Percentiles rank a stretch among this genome's conserved stretches.
phyloP scores from a whole-genome alignment of 768 basidiomycete species.

The Tremella mesenterica region DNA sequence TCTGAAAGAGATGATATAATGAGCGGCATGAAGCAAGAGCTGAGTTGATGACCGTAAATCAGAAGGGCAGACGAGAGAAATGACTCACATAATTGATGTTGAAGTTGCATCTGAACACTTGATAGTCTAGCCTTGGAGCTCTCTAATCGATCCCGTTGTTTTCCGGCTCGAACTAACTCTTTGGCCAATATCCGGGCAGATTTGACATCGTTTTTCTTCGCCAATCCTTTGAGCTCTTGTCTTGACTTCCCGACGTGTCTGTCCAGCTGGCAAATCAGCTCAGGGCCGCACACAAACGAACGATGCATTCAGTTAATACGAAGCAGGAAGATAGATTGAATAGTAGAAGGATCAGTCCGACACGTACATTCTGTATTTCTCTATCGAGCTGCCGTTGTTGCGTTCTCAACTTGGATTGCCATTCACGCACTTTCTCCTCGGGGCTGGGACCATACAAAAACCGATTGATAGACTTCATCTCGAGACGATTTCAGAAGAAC shows the following conservation, averaged over 20 bases:
- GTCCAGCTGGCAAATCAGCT: conserved; percentile 56
- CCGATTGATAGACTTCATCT: conserved; percentile 58
- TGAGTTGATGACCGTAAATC: background rate
- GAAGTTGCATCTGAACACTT: conserved; percentile 79
- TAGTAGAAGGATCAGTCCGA: conserved; percentile 27
- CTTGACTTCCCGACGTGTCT: conserved; percentile 70
- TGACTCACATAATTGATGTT: conserved; percentile 78
- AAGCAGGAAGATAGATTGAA: no score
- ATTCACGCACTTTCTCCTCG: conserved; percentile 82
- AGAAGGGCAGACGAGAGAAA: background rate
- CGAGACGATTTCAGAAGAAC: background rate
- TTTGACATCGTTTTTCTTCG: conserved; percentile 81
- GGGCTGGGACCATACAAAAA: conserved; percentile 94
- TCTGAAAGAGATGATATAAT: background rate
- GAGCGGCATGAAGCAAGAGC: background rate
- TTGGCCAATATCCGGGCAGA: conserved; percentile 83
- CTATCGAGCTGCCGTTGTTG: conserved; percentile 78
- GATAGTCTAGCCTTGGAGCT: conserved; percentile 87
- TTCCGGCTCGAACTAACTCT: conserved; percentile 89
- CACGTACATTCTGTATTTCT: conserved; percentile 88
- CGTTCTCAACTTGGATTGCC: conserved; percentile 77
- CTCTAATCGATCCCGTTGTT: conserved; percentile 84
- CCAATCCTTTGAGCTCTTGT: conserved; percentile 74
- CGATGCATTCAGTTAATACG: background rate
- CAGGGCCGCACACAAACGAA: background rate